Evolutionary conservation across 768 basidiomycete genomes (phyloP), one percentile per base, ranked within the genome.

Genomic region (Megacollybia marginata): DNA sequence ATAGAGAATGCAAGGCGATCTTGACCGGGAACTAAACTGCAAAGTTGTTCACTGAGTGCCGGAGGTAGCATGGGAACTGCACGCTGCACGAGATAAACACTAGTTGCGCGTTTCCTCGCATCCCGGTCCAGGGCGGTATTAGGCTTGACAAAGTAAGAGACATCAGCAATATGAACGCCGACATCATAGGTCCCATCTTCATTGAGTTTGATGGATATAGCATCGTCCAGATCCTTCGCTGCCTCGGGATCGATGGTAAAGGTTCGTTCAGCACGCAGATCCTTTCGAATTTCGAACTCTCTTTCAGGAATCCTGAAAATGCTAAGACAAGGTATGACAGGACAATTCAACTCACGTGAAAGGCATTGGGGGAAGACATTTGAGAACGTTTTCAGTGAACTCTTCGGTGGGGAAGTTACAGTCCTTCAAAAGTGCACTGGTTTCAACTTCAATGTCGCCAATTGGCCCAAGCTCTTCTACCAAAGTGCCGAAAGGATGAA

Each of bases 351-450:
- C 86, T 69, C 63, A 91, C 86, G 76, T 81, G 93, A 93, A 99
- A 12, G 96, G 96, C 53, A 89, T 78, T 19, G 96, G 96, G 44
- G 96, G 96, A 20, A 98, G 69, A 62, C 96, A 98, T 66, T 98
- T 97, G 54, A 92, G 62, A 19, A 97, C 93, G 59, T 88, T 88
- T 44, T 99, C 96, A 9, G 85, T 81, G 68, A 99, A 99, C 54
- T 98, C 96, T 65, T 95, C 93, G 0, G 92, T 89, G 2, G 95
- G 92, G 83, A 97, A 97, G 69, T 97, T 97, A 75, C 93, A 97
- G 65, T 99, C 96, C 67, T 98, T 98, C 55, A 99, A 74, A 52
- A 99, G 72, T 8, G 96, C 96, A 53, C 91, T 94, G 5, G 95
- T 98, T 69, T 99, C 96, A 8, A 96, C 93, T 67, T 98, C 93